Percentiles rank a stretch among this genome's conserved stretches.
These are phyloP conservation scores for Phytophthora chlamydospora DNA, from an alignment of 352 stramenopile species.

Conservation along the genomic window DNA sequence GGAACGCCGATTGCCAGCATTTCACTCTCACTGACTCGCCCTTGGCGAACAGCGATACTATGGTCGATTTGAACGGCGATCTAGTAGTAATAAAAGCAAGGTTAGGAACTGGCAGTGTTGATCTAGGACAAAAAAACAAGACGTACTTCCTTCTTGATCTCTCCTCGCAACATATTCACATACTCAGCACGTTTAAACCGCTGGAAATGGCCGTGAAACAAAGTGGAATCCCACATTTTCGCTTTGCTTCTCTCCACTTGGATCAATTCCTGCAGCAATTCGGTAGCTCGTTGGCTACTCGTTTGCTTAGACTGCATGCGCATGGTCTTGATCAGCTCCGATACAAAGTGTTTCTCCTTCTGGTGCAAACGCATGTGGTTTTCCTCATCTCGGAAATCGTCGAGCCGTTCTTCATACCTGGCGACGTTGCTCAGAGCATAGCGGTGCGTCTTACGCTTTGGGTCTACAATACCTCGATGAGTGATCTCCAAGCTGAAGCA, in stretches of 20 bases:
- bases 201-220: slow-evolving; percentile 74
- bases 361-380: slow-evolving; percentile 47
- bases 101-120: not conserved
- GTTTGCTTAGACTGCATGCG: slow-evolving; percentile 69
- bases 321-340: slow-evolving; percentile 76
- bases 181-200: slow-evolving; percentile 69
- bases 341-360: slow-evolving; percentile 70
- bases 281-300: slow-evolving; percentile 55
- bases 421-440: slow-evolving; percentile 19
- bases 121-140: not conserved
- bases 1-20: slow-evolving; percentile 14
- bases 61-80: slow-evolving; percentile 70
- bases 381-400: slow-evolving; percentile 77
- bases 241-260: slow-evolving; percentile 59
- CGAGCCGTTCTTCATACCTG: slow-evolving; percentile 54
- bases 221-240: slow-evolving; percentile 68
- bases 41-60: slow-evolving; percentile 44
- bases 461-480: slow-evolving; percentile 6
- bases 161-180: slow-evolving; percentile 58
- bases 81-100: slow-evolving; percentile 21
- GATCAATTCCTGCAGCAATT: slow-evolving; percentile 70
- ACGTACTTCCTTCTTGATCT: slow-evolving; percentile 79
- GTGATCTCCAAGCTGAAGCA: slow-evolving; percentile 72
- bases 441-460: slow-evolving; percentile 18
- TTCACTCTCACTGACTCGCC: slow-evolving; percentile 28